Evolutionary conservation across 1,284 basidiomycete species (phyloP).

Genomic region (Papiliotrema laurentii): DNA sequence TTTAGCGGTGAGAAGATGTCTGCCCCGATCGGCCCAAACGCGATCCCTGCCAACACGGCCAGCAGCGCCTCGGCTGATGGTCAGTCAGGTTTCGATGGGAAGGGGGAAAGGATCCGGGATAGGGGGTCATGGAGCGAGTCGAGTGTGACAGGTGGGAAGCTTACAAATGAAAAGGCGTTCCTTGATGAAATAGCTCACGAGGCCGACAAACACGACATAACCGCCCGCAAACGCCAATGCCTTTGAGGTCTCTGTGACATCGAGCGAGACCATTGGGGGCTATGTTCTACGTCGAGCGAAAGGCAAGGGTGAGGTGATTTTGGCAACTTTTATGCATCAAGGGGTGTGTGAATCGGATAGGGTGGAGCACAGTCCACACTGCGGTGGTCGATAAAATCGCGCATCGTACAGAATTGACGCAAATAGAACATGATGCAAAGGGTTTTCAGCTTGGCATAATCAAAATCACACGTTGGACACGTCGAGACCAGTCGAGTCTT

Average conservation of each 20-base stretch:
- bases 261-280: slow-evolving; percentile 48
- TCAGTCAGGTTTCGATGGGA: not conserved
- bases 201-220: slow-evolving; percentile 42
- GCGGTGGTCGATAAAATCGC: too few species aligned
- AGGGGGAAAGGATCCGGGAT: not conserved
- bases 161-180: slow-evolving; percentile 48
- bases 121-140: not conserved
- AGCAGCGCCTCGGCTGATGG: slow-evolving; percentile 88
- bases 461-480: too few species aligned
- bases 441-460: too few species aligned
- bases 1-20: slow-evolving; percentile 28
- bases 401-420: too few species aligned
- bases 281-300: too few species aligned
- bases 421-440: too few species aligned
- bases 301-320: too few species aligned
- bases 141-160: slow-evolving; percentile 3
- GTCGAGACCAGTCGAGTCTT: too few species aligned
- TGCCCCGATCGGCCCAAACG: slow-evolving; percentile 55
- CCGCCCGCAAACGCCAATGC: slow-evolving; percentile 40
- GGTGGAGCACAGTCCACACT: too few species aligned
- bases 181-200: slow-evolving; percentile 47
- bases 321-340: too few species aligned
- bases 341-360: too few species aligned
- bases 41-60: slow-evolving; percentile 89
- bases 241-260: slow-evolving; percentile 43